Base-by-base conservation (phyloP, 1,284 basidiomycete species). In the Trametes versicolor region DNA sequence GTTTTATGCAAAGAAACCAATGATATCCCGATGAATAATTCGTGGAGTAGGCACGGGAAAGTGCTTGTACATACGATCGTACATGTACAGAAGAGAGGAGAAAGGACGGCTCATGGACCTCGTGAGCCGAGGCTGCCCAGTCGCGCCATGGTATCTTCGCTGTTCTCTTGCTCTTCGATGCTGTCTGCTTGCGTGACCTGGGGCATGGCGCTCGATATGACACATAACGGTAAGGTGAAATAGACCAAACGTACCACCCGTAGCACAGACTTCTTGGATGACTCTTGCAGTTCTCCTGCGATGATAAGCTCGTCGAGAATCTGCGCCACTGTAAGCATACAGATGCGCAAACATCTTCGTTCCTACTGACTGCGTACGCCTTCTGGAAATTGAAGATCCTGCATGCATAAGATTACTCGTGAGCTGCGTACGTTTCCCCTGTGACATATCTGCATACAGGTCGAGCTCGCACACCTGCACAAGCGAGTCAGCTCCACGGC, bases 341-440 rank as follows among this genome's bases (percentile, higher is more conserved):
- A 56, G 19, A 27, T 51, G 37, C 23, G 52, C 62, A 45, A 51
- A n/a, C 25, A 29, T 21, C 25, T n/a, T 7, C 3, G 8, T 25
- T 9, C n/a, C 32, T 1, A 80, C 87, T 55, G 70, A 97, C 95
- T 5, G 96, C 94, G 78, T 95, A 98, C 37, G 96, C 96, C 78
- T 98, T 98, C 78, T 98, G 96, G 80, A 98, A 98, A 83, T 98
- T 98, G 87, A 98, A 98, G 75, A 98, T 98, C 64, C 94, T 96
- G 73, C 21, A 36, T 25, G 48, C 53, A 56, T 9, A 34, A 37
- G 29, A n/a, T 2, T 2, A 13, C 17, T 17, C n/a, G 36, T 47
- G 48, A 41, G 52, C 70, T 51, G 45, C 58, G 36, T 47, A 25
- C 21, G 49, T 27, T 2, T 25, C 5, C 21, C 17, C 13, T 27